Percentiles rank a stretch among this genome's conserved stretches.
phyloP scores from a whole-genome alignment of 345 rosid genomes.

The Ceriops tagal region DNA sequence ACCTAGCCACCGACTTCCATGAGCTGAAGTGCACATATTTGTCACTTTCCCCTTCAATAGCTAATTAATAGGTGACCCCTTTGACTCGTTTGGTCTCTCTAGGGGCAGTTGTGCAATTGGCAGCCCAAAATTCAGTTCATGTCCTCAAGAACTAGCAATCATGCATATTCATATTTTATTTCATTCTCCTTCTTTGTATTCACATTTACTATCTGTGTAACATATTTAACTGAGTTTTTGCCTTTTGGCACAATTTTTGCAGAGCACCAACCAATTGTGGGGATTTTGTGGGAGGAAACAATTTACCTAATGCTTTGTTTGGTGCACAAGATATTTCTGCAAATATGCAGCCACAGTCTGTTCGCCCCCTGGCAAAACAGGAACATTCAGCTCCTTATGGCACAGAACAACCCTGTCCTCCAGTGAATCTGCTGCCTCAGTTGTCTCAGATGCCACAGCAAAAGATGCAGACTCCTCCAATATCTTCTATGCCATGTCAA shows the following conservation, averaged over 20 bases:
- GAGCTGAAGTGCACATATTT: too few species aligned
- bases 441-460: conserved; percentile 32
- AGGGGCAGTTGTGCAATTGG: conserved; percentile 38
- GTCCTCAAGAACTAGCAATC: conserved; percentile 28
- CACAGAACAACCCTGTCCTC: conserved; percentile 39
- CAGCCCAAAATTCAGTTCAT: conserved; percentile 26
- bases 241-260: conserved; percentile 21
- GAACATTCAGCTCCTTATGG: conserved; percentile 33
- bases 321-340: conserved; percentile 40
- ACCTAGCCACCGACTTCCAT: too few species aligned
- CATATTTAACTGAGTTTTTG: conserved; percentile 7
- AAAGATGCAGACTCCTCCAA: conserved; percentile 33
- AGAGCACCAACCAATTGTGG: conserved; percentile 42
- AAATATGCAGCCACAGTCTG: conserved; percentile 43
- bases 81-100: conserved; percentile 1
- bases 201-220: conserved; percentile 5
- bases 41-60: too few species aligned
- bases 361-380: conserved; percentile 39
- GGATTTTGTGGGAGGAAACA: conserved; percentile 33
- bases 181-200: not conserved
- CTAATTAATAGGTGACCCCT: too few species aligned
- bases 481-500: conserved; percentile 39
- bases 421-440: conserved; percentile 32
- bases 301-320: conserved; percentile 45
- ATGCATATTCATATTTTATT: conserved; percentile 9